Base-by-base conservation (phyloP, 2,329 filamentous ascomycete species). In the Colletotrichum tropicicola region DNA sequence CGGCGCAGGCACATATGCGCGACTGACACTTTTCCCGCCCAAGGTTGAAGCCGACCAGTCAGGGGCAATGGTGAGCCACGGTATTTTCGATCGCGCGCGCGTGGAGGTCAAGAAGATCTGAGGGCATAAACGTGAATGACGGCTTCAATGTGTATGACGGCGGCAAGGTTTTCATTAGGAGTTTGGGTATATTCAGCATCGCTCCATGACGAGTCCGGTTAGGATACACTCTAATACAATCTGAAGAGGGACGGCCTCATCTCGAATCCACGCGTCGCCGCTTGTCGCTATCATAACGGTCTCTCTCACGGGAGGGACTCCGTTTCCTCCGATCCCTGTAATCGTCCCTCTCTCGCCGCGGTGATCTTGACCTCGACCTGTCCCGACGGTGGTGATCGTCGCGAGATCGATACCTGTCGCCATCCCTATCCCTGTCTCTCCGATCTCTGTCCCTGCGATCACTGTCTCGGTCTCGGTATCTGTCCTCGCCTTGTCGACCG, bases 71-170 rank as follows among this genome's bases (percentile, higher is more conserved):
- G 79, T 94, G 47, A 84, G 86, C 37, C 93, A 98, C 77, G 88
- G 88, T 70, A 80, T 98, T 23, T 97, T 91, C 78, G 89, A 95
- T 67, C 85, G 96, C 65, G 90, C 93, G 28, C 87, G 95, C 67
- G 93, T 97, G 21, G 95, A 99, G 77, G 91, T 99, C 73, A 87
- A 91, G 37, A 90, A 87, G 80, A 96, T 98, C 77, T 88, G 12
- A 63, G 51, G 21, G 17, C 19, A 35, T 45, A 19, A 30, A 59
- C 32, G 52, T 53, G 37, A 58, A 28, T 17, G 39, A 48, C 19
- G 10, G 15, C 45, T 43, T 28, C 19, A 17, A 58, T 8, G 17
- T 56, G 48, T 52, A 49, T 17, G 47, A 54, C 17, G 53, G 65
- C 13, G 28, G 37, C 45, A 43, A 57, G 17, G 53, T 8, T 65